Percentiles rank a stretch among this genome's conserved stretches.
Evolutionary conservation across 2,329 filamentous ascomycete species (phyloP).

Genomic region (Torrubiella hemipterigena): DNA sequence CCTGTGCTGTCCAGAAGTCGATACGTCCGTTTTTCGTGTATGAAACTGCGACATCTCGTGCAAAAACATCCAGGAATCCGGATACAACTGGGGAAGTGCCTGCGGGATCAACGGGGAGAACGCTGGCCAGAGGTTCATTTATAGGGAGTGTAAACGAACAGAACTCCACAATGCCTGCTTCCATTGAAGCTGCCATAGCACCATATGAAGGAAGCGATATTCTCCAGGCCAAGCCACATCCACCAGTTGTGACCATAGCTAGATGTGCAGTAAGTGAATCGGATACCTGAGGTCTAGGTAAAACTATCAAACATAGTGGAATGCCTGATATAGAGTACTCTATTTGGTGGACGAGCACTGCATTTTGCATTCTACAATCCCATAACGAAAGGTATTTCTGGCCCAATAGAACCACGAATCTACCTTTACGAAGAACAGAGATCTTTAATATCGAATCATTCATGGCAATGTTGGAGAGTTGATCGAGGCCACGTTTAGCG

Average conservation of each 20-base stretch:
- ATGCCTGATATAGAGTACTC: constrained; percentile 53
- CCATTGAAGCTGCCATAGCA: constrained; percentile 12
- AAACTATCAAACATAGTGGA: constrained; percentile 65
- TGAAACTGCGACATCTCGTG: constrained; percentile 74
- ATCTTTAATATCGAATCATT: constrained; percentile 67
- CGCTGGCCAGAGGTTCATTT: constrained; percentile 46
- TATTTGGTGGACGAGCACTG: constrained; percentile 36
- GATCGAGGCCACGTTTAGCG: constrained; percentile 38
- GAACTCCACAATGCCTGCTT: constrained; percentile 44
- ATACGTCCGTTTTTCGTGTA: constrained; percentile 66
- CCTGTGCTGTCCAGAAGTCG: constrained; percentile 73
- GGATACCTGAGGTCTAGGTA: constrained; percentile 50
- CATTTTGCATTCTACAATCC: constrained; percentile 56
- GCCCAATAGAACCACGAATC: constrained; percentile 71
- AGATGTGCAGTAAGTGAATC: constrained; percentile 53
- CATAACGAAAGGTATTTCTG: constrained; percentile 61
- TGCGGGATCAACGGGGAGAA: constrained; percentile 78
- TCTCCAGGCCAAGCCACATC: constrained; percentile 74
- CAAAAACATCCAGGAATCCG: constrained; percentile 76
- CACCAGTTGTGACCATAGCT: constrained; percentile 69
- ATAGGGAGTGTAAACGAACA: constrained; percentile 57
- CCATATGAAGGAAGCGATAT: constrained; percentile 45
- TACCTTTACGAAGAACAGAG: constrained; percentile 63
- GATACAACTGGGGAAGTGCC: constrained; percentile 60
- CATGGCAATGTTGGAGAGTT: constrained; percentile 57